Evolutionary conservation across 345 rosid species (phyloP).

Genomic region (Rhodamnia rubescens): DNA sequence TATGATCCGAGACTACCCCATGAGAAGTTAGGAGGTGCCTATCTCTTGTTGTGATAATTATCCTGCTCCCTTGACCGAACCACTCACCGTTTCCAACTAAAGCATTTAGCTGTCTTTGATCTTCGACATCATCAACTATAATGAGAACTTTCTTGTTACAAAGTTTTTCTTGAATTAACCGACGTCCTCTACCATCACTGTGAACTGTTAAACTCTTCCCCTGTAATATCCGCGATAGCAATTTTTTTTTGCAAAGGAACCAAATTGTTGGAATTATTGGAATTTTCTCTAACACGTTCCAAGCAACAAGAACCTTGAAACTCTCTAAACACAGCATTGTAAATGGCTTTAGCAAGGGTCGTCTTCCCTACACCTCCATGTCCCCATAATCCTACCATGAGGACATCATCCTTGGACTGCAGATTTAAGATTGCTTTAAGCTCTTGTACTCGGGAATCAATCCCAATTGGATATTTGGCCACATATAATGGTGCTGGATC

Average conservation of each 20-base stretch:
- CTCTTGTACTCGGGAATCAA: constrained; percentile 5
- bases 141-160: not conserved
- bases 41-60: not conserved
- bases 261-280: not conserved
- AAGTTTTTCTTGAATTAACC: not conserved
- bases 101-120: not conserved
- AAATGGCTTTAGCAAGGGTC: constrained; percentile 20
- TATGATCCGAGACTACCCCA: not conserved
- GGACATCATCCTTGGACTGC: not conserved
- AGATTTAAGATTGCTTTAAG: not conserved
- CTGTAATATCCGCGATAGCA: not conserved
- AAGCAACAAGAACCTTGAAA: constrained; percentile 21
- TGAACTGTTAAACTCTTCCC: not conserved
- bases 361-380: constrained; percentile 48
- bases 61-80: not conserved
- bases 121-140: not conserved
- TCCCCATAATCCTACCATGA: constrained; percentile 29
- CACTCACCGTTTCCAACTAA: not conserved
- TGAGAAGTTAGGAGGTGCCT: not conserved
- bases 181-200: not conserved
- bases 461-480: constrained; percentile 16
- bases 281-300: constrained; percentile 14
- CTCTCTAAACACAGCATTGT: not conserved
- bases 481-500: not conserved
- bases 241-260: not conserved